These are phyloP conservation scores for Wickerhamiella allomyrinae DNA, from an alignment of 805 yeast genomes.

Conservation along the genomic window DNA sequence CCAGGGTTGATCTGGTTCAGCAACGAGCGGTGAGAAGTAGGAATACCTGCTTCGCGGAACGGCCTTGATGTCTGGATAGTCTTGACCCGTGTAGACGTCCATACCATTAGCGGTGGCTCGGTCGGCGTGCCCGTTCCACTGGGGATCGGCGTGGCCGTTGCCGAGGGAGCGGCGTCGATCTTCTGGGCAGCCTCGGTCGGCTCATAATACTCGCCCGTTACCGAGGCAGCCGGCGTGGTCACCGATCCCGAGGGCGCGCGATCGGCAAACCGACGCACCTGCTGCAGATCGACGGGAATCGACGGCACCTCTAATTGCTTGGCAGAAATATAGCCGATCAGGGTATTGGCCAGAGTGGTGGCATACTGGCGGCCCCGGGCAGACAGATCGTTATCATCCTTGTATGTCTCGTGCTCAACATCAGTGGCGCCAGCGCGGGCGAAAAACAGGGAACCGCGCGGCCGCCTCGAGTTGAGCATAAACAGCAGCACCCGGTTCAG, in stretches of 20 bases:
- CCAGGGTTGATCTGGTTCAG: conserved; percentile 86
- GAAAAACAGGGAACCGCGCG: conserved; percentile 81
- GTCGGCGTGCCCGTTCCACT: conserved; percentile 5
- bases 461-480: conserved; percentile 78
- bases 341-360: conserved; percentile 42
- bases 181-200: neutral
- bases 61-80: conserved; percentile 66
- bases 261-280: conserved; percentile 13
- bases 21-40: conserved; percentile 63
- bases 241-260: neutral
- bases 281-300: conserved; percentile 10
- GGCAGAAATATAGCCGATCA: conserved; percentile 28
- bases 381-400: conserved; percentile 69
- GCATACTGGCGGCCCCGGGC: conserved; percentile 62
- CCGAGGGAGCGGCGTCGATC: neutral
- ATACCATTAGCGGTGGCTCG: conserved; percentile 44
- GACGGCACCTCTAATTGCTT: conserved; percentile 13
- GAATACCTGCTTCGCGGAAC: conserved; percentile 47
- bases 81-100: conserved; percentile 86
- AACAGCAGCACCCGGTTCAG: conserved; percentile 84
- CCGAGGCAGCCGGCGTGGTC: neutral
- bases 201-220: neutral
- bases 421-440: conserved; percentile 40
- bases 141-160: neutral
- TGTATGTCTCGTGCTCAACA: conserved; percentile 40